Evolutionary conservation across 2,329 filamentous ascomycete genomes (phyloP).

Genomic region (Verticillium longisporum): DNA sequence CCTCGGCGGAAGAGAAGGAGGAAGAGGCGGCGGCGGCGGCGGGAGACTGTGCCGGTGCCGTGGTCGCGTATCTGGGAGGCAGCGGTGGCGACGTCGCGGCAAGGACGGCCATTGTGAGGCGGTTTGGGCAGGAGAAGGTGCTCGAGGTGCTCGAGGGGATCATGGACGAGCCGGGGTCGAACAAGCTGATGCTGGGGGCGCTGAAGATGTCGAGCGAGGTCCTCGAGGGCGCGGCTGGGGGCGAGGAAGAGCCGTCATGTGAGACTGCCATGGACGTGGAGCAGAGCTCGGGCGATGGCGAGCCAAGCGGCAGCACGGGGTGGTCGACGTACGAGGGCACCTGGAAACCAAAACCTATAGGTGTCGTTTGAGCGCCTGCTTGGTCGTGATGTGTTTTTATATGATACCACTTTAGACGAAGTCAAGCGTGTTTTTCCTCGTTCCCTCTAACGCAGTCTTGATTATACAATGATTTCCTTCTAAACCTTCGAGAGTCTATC

Average conservation of each 20-base stretch:
- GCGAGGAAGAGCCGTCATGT: constrained; percentile 14
- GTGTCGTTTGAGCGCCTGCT: constrained; percentile 32
- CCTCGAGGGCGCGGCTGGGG: constrained; percentile 18
- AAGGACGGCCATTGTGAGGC: constrained; percentile 22
- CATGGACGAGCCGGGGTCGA: constrained; percentile 31
- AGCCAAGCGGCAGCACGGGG: constrained; percentile 15
- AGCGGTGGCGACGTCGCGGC: constrained; percentile 16
- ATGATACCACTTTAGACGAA: no score
- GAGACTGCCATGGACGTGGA: constrained; percentile 9
- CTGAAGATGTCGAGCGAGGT: constrained; percentile 36
- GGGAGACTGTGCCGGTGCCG: constrained; percentile 22
- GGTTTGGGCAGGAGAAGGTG: constrained; percentile 28
- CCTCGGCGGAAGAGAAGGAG: not conserved
- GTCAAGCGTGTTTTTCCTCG: no score
- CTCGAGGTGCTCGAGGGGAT: constrained; percentile 31
- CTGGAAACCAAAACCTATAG: constrained; percentile 54
- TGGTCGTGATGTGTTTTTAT: no score
- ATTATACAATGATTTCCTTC: no score
- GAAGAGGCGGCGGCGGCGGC: not conserved
- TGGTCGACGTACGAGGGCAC: constrained; percentile 45
- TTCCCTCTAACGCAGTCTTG: no score
- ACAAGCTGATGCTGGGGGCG: constrained; percentile 34
- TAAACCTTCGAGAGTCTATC: no score
- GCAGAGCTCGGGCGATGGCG: not conserved
- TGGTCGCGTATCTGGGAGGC: constrained; percentile 31